Evolutionary conservation across 2,329 filamentous ascomycete genomes (phyloP), one percentile per base, ranked within the genome.

Genomic region (Gremmenia infestans): DNA sequence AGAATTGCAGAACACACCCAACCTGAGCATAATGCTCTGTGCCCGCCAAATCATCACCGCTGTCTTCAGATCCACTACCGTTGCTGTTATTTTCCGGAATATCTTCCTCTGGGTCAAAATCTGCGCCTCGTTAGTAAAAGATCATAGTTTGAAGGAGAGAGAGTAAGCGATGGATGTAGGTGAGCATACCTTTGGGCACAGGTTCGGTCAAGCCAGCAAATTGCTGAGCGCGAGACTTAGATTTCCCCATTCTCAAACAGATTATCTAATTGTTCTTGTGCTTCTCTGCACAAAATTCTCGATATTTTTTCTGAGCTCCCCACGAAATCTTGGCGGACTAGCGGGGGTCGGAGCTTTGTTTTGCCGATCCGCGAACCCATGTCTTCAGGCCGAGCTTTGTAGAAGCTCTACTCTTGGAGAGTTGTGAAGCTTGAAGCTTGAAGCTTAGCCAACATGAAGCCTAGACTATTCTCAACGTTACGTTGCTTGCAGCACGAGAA

Each of bases 21-120:
- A 96, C 89, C 52, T 80, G 73, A 45, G 88, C 81, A 69, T 97
- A 97, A 70, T 97, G 93, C 66, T 96, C 93, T 35, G 92, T 88
- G 19, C 88, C 91, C 11, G 79, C 78, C 58, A 81, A 73, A 11
- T 70, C 76, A 63, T 79, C 78, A 28, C 79, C 74, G 5, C 78
- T 82, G 50, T 76, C 80, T 14, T 72, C 71, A 45, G 71, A 77
- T 45, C 75, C 77, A 48, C 81, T 81, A 6, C 63, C 64, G 28
- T 67, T 63, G 48, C 63, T 68, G 12, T 53, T 54, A 48, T 63
- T 57, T 19, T 56, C 58, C 22, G 57, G 62, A 46, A 47, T 52
- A 55, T 70, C 65, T 62, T 67, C 69, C 57, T 74, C 72, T 6
- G 72, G 72, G 57, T 74, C 72, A 57, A 73, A 72, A 61, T 73